phyloP scores from a whole-genome alignment of 2,329 filamentous ascomycete genomes.

The Macroventuria anomochaeta region DNA sequence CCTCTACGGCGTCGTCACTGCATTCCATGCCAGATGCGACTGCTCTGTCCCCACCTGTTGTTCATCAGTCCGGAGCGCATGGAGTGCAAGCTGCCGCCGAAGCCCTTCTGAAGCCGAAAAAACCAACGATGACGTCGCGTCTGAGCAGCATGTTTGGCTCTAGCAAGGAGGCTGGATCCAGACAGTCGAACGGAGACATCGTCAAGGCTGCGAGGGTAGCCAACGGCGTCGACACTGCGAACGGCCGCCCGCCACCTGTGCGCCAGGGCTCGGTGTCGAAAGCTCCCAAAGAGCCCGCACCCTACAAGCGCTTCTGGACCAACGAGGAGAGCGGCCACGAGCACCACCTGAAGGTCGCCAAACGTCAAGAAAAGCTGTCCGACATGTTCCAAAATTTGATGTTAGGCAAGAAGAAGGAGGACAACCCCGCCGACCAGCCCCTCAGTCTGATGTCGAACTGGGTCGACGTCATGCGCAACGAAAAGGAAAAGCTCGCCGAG shows the following conservation, averaged over 20 bases:
- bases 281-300: slow-evolving; percentile 42
- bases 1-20: slow-evolving; percentile 48
- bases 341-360: slow-evolving; percentile 87
- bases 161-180: slow-evolving; percentile 35
- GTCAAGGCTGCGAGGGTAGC: slow-evolving; percentile 28
- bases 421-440: slow-evolving; percentile 73
- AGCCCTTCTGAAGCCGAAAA: slow-evolving; percentile 44
- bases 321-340: slow-evolving; percentile 75
- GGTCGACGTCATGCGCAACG: slow-evolving; percentile 90
- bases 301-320: slow-evolving; percentile 61
- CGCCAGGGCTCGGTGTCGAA: slow-evolving; percentile 30
- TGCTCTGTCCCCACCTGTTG: slow-evolving; percentile 37
- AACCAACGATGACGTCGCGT: slow-evolving; percentile 53
- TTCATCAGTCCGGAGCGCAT: slow-evolving; percentile 34
- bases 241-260: slow-evolving; percentile 37
- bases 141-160: slow-evolving; percentile 51
- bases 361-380: slow-evolving; percentile 91
- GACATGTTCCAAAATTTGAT: slow-evolving; percentile 90
- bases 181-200: slow-evolving; percentile 40
- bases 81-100: slow-evolving; percentile 43
- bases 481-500: slow-evolving; percentile 75
- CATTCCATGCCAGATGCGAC: slow-evolving; percentile 47
- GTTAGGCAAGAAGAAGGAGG: slow-evolving; percentile 79
- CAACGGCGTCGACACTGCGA: slow-evolving; percentile 34
- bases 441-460: slow-evolving; percentile 93